These are phyloP conservation scores for Fusarium sp. DNA, from an alignment of 2,329 filamentous ascomycete genomes.

Conservation along the genomic window DNA sequence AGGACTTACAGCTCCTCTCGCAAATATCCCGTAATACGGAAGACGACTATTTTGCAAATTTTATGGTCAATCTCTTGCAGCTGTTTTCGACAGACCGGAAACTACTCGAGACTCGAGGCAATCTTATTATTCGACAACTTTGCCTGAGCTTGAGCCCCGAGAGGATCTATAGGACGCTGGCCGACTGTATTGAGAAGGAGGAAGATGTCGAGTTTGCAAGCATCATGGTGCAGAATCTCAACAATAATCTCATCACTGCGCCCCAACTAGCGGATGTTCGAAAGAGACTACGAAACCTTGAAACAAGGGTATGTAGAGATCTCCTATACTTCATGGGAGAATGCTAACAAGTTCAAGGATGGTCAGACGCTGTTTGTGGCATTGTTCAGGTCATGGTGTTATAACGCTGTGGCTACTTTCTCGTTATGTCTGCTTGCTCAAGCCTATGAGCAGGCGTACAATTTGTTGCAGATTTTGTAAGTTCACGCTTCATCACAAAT, in stretches of 20 bases:
- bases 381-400: conserved; percentile 96
- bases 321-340: not conserved
- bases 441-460: conserved; percentile 97
- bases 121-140: conserved; percentile 94
- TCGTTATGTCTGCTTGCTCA: conserved; percentile 94
- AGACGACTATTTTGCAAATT: conserved; percentile 96
- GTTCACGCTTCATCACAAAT: conserved; percentile 40
- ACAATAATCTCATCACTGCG: conserved; percentile 98
- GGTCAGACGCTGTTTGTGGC: conserved; percentile 96
- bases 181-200: conserved; percentile 96
- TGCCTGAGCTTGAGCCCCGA: conserved; percentile 94
- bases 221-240: conserved; percentile 99
- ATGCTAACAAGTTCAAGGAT: conserved; percentile 65
- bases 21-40: conserved; percentile 97
- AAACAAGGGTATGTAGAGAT: conserved; percentile 72
- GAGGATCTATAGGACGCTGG: conserved; percentile 93
- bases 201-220: conserved; percentile 98
- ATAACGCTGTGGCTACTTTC: conserved; percentile 97
- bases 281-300: conserved; percentile 88
- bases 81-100: conserved; percentile 95
- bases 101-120: conserved; percentile 90
- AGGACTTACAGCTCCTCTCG: conserved; percentile 90
- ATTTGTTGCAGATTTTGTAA: conserved; percentile 94
- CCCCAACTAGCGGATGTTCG: conserved; percentile 91
- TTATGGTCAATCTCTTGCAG: conserved; percentile 96